phyloP scores from a whole-genome alignment of 306 rosid genomes.

The Boehmeria nivea region DNA sequence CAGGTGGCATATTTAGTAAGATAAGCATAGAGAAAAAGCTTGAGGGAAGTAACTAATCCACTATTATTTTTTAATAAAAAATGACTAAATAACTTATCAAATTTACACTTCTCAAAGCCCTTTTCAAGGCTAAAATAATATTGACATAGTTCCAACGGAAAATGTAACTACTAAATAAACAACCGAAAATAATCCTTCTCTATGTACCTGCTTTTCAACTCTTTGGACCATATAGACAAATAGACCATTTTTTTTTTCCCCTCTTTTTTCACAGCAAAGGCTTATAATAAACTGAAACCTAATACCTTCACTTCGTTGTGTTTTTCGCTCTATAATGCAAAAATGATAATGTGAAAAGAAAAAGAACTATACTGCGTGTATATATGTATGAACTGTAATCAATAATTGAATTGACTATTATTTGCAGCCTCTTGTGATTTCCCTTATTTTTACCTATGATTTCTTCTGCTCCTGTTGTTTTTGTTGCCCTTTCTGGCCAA shows the following conservation, averaged over 20 bases:
- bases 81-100: constrained; percentile 16
- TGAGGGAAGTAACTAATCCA: too few species aligned
- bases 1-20: neutral
- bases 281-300: constrained; percentile 10
- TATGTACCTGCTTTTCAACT: constrained; percentile 7
- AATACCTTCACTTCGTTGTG: constrained; percentile 13
- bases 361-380: constrained; percentile 15
- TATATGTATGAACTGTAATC: neutral
- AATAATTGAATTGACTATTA: constrained; percentile 7
- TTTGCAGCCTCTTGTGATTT: constrained; percentile 7
- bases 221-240: constrained; percentile 35
- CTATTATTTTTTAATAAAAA: constrained; percentile 5
- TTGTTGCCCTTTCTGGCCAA: constrained; percentile 30
- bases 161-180: too few species aligned
- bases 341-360: constrained; percentile 18
- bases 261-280: constrained; percentile 17
- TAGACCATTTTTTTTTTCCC: neutral
- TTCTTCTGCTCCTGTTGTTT: constrained; percentile 33
- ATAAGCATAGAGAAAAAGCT: too few species aligned
- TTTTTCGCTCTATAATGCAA: constrained; percentile 10
- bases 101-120: constrained; percentile 45
- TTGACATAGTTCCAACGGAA: constrained; percentile 26
- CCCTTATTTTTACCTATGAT: constrained; percentile 43
- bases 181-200: constrained; percentile 12
- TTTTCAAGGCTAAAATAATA: constrained; percentile 31